A percentile compares a stretch with the other conserved stretches of the same genome.
phyloP scores from a whole-genome alignment of 495 filamentous ascomycete species.

The Symbiotaphrina buchneri region DNA sequence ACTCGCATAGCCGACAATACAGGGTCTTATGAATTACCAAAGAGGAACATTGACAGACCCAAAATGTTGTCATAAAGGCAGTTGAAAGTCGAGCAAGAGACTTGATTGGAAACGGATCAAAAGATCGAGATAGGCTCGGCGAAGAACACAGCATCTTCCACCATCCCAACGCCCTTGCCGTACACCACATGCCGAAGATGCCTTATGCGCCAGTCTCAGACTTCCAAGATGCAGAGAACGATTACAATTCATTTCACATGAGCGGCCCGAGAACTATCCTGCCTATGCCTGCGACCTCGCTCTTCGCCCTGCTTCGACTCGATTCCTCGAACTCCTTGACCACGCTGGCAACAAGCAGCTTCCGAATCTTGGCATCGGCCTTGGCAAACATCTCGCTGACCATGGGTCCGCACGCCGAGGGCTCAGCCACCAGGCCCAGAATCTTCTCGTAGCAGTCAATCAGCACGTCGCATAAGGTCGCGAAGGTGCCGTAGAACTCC shows the following conservation, averaged over 20 bases:
- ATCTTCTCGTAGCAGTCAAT: conserved; percentile 80
- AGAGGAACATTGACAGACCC: too few species aligned
- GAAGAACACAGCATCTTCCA: too few species aligned
- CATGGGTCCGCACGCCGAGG: conserved; percentile 33
- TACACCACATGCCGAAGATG: too few species aligned
- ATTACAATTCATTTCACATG: conserved; percentile 22
- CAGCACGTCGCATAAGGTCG: conserved; percentile 88
- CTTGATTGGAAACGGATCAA: too few species aligned
- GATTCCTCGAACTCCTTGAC: conserved; percentile 87
- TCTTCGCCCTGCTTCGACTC: conserved; percentile 47
- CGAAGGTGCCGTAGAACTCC: conserved; percentile 91
- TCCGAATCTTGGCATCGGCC: conserved; percentile 63
- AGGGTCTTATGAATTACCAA: too few species aligned
- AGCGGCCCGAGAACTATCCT: conserved; percentile 79
- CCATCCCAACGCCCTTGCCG: too few species aligned
- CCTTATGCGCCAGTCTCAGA: neutral
- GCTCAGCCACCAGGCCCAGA: conserved; percentile 40
- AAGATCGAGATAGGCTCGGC: too few species aligned
- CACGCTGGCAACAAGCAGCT: conserved; percentile 64
- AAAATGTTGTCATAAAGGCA: too few species aligned
- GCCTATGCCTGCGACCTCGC: conserved; percentile 62
- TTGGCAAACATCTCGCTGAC: conserved; percentile 74
- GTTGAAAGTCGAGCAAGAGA: too few species aligned
- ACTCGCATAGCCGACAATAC: too few species aligned
- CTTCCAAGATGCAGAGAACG: neutral